A percentile compares a stretch with the other conserved stretches of the same genome.
These are phyloP conservation scores for Mimosa bimucronata DNA, from an alignment of 306 rosid species.

Conservation along the genomic window DNA sequence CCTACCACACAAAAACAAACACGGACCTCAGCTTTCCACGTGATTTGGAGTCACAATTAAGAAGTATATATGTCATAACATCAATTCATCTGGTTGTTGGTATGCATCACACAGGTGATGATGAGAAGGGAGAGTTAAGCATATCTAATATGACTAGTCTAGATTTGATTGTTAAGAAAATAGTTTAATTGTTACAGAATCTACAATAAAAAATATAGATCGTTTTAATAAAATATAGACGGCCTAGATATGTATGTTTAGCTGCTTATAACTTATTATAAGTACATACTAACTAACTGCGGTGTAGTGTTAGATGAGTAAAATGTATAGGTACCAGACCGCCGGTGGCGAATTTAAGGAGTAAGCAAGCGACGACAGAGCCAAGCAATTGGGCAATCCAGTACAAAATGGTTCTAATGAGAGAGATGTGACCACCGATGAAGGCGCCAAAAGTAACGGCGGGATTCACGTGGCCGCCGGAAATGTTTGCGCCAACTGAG, in stretches of 20 bases:
- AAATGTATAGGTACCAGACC: slow-evolving; percentile 47
- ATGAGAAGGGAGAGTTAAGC: too few relatives aligned
- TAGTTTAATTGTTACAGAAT: too few relatives aligned
- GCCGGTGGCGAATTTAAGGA: slow-evolving; percentile 71
- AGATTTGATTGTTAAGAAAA: too few relatives aligned
- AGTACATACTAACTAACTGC: too few relatives aligned
- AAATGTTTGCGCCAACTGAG: slow-evolving; percentile 72
- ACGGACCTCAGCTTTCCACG: background rate
- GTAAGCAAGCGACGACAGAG: slow-evolving; percentile 78
- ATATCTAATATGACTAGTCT: too few relatives aligned
- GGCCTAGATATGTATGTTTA: too few relatives aligned
- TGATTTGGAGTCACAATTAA: background rate
- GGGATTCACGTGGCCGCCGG: slow-evolving; percentile 85
- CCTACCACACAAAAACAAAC: slow-evolving; percentile 46
- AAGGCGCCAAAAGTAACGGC: slow-evolving; percentile 81
- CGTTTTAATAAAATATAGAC: too few relatives aligned
- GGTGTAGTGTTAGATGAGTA: too few relatives aligned
- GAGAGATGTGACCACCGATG: slow-evolving; percentile 76
- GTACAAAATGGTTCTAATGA: slow-evolving; percentile 61
- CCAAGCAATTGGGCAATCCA: slow-evolving; percentile 90
- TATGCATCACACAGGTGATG: too few relatives aligned
- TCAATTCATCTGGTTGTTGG: too few relatives aligned
- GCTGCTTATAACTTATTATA: too few relatives aligned
- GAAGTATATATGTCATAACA: background rate
- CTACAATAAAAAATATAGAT: too few relatives aligned